Evolutionary conservation across 2,329 filamentous ascomycete genomes (phyloP).

Genomic region (Epichloe gansuensis): DNA sequence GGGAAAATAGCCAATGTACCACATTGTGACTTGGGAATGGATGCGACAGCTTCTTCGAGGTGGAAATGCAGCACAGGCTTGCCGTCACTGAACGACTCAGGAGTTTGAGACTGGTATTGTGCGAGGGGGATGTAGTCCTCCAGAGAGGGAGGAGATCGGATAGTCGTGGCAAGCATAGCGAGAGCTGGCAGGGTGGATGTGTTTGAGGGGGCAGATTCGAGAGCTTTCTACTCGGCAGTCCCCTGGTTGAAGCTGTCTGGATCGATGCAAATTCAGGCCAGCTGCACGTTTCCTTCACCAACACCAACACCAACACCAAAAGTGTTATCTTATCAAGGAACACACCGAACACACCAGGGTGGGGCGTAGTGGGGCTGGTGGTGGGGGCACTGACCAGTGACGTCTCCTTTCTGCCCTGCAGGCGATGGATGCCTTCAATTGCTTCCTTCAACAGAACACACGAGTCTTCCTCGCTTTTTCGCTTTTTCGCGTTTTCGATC

Average conservation of each 20-base stretch:
- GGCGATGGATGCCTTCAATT: too few relatives aligned
- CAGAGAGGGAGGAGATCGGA: constrained; percentile 42
- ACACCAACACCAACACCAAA: too few relatives aligned
- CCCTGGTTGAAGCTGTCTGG: neutral
- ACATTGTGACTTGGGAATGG: constrained; percentile 42
- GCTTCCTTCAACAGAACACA: too few relatives aligned
- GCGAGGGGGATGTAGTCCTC: constrained; percentile 51
- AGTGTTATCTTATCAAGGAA: too few relatives aligned
- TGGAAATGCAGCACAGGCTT: constrained; percentile 62
- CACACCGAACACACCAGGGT: too few relatives aligned
- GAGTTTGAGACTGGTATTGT: constrained; percentile 62
- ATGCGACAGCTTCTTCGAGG: constrained; percentile 42
- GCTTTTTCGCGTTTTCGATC: too few relatives aligned
- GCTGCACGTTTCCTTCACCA: too few relatives aligned
- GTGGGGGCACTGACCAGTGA: too few relatives aligned
- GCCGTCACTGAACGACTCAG: constrained; percentile 56
- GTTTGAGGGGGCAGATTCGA: neutral
- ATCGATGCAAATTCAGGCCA: too few relatives aligned
- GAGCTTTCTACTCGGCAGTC: neutral
- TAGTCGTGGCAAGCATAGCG: constrained; percentile 38
- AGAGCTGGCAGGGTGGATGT: neutral
- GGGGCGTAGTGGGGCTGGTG: too few relatives aligned
- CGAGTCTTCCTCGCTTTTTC: too few relatives aligned
- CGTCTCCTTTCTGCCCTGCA: too few relatives aligned
- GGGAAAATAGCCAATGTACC: constrained; percentile 43